Percentiles rank a stretch among this genome's conserved stretches.
Evolutionary conservation across 2,329 filamentous ascomycete species (phyloP).

Genomic region (Trichoderma atrobrunneum): DNA sequence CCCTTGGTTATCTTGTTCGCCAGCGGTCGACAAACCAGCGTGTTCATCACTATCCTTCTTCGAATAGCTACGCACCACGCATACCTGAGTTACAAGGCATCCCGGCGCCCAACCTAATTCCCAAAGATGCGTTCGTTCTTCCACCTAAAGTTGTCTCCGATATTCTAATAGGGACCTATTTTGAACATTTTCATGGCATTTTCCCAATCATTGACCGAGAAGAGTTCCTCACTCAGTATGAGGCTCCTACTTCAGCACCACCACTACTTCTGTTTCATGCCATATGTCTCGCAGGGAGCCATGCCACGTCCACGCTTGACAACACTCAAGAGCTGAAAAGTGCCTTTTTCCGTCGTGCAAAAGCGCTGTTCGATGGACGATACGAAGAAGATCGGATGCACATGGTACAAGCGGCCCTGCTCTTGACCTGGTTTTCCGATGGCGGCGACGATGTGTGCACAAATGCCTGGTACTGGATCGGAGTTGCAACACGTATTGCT

Average conservation of each 20-base stretch:
- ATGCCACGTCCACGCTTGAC: not conserved
- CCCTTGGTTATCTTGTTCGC: not conserved
- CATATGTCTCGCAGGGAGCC: not conserved
- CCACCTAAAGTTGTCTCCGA: not conserved
- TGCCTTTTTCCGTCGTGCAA: constrained; percentile 23
- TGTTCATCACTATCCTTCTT: constrained; percentile 2
- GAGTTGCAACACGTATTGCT: not conserved
- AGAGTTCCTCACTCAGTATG: not conserved
- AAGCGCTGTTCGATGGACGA: constrained; percentile 48
- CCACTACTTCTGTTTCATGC: not conserved
- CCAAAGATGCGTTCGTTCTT: not conserved
- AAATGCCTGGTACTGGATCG: not conserved
- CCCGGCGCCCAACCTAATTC: constrained; percentile 33
- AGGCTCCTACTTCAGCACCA: not conserved
- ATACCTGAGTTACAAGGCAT: not conserved
- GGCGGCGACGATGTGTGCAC: constrained; percentile 45
- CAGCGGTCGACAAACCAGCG: not conserved
- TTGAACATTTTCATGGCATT: not conserved
- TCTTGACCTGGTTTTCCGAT: constrained; percentile 51
- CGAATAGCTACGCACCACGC: constrained; percentile 3
- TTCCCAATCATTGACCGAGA: not conserved
- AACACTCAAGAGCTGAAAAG: not conserved
- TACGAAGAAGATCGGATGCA: constrained; percentile 49
- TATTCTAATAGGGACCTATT: not conserved
- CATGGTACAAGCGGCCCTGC: constrained; percentile 47